Conservation (phyloP, 2,329 filamentous ascomycete species). For the Pseudogymnoascus sp. region DNA sequence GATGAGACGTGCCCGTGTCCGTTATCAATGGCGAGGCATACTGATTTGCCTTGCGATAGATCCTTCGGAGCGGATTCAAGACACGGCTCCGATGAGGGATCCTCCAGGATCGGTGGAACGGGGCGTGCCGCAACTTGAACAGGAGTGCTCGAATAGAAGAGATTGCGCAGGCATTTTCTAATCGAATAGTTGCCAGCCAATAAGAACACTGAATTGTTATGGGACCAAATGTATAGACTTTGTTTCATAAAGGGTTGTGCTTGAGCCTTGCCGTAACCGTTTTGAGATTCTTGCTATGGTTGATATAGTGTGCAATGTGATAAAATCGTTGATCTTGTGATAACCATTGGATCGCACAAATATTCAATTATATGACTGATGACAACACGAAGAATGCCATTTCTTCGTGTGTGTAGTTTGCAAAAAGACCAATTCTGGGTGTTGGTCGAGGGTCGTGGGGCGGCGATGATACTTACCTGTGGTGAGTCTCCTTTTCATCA, state of each 20-base stretch:
- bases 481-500: neutral
- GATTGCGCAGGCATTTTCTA: neutral
- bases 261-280: neutral
- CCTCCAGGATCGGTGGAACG: neutral
- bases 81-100: neutral
- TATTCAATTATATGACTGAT: neutral
- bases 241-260: neutral
- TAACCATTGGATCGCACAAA: no score
- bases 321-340: neutral
- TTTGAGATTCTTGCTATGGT: neutral
- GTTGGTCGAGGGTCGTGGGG: neutral
- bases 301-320: neutral
- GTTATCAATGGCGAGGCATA: neutral
- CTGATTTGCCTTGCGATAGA: neutral
- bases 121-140: neutral
- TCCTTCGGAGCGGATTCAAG: neutral
- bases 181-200: neutral
- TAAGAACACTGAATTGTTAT: neutral
- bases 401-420: no score
- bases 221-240: neutral
- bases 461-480: neutral
- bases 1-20: neutral
- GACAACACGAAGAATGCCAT: neutral
- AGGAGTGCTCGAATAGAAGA: neutral
- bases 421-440: neutral